phyloP scores from a whole-genome alignment of 2,329 filamentous ascomycete species.

The Fusarium oligoseptatum region DNA sequence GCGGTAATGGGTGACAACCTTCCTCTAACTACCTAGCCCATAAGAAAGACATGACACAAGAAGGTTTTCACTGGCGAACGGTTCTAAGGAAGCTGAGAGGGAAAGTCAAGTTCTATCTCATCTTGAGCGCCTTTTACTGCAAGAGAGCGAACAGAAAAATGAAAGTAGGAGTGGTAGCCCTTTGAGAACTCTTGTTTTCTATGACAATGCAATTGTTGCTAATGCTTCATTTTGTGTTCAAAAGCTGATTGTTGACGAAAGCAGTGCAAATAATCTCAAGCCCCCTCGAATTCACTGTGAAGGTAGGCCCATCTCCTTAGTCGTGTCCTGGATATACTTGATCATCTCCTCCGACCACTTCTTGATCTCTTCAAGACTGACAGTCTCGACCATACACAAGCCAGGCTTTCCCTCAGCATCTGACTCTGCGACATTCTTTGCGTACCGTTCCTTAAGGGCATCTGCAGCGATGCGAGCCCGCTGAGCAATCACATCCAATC shows the following conservation, averaged over 20 bases:
- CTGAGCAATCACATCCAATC: conserved; percentile 42
- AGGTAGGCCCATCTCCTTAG: conserved; percentile 46
- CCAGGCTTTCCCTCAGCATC: conserved; percentile 43
- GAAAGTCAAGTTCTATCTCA: not conserved
- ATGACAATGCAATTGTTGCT: not conserved
- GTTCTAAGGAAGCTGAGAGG: not conserved
- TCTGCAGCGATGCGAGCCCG: conserved; percentile 36
- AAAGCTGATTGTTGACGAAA: not conserved
- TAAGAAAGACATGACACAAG: not conserved
- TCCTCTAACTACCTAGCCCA: not conserved
- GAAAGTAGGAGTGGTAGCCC: not conserved
- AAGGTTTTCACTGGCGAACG: not conserved
- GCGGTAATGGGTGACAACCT: not conserved
- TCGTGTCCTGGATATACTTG: conserved; percentile 47
- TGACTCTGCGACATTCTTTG: conserved; percentile 36
- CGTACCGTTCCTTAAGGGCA: conserved; percentile 41
- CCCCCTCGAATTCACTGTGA: not conserved
- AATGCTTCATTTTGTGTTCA: not conserved
- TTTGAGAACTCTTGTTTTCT: not conserved
- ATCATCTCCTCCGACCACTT: conserved; percentile 48
- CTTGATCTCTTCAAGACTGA: conserved; percentile 40
- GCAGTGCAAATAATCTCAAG: not conserved
- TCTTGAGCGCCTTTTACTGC: not conserved
- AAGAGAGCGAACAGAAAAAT: not conserved
- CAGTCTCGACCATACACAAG: conserved; percentile 46